These are phyloP conservation scores for Dryadomyces quercus-mongolicae DNA, from an alignment of 2,329 filamentous ascomycete species.

Conservation along the genomic window DNA sequence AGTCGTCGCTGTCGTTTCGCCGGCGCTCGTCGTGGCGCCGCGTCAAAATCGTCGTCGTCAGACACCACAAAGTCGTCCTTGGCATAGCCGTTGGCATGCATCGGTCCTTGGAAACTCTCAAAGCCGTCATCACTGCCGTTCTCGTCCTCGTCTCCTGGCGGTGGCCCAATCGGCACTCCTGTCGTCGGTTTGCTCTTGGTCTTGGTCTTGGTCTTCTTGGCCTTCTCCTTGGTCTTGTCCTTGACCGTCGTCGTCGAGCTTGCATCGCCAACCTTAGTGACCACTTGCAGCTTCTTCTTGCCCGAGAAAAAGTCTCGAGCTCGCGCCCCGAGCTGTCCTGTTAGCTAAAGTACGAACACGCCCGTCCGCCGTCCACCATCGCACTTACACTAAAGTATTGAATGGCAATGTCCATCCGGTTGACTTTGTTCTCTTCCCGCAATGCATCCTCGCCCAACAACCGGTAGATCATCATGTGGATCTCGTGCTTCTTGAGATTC, in stretches of 20 bases:
- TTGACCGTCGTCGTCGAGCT: conserved; percentile 8
- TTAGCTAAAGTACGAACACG: no score
- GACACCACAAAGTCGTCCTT: conserved; percentile 30
- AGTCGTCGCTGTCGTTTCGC: conserved; percentile 21
- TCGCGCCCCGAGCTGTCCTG: conserved; percentile 24
- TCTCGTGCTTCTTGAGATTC: conserved; percentile 58
- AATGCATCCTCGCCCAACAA: conserved; percentile 65
- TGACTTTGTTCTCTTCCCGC: conserved; percentile 55
- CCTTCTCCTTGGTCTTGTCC: conserved; percentile 8
- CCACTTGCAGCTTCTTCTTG: conserved; percentile 29
- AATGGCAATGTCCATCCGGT: conserved; percentile 53
- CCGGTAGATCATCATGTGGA: conserved; percentile 72
- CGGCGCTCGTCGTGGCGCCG: background rate
- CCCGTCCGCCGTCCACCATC: no score
- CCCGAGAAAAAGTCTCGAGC: conserved; percentile 31
- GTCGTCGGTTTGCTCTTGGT: conserved; percentile 12
- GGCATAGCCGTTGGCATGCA: conserved; percentile 31
- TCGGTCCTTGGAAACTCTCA: conserved; percentile 21
- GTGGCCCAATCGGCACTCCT: conserved; percentile 17
- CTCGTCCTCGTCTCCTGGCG: conserved; percentile 15
- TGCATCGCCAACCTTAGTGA: conserved; percentile 23
- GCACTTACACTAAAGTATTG: conserved; percentile 60
- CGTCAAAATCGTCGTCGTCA: conserved; percentile 21
- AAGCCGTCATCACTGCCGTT: conserved; percentile 26
- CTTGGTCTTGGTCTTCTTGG: conserved; percentile 19